These are phyloP conservation scores for Tetraselmis chui DNA, from an alignment of 139 green algal genomes.

Conservation along the genomic window DNA sequence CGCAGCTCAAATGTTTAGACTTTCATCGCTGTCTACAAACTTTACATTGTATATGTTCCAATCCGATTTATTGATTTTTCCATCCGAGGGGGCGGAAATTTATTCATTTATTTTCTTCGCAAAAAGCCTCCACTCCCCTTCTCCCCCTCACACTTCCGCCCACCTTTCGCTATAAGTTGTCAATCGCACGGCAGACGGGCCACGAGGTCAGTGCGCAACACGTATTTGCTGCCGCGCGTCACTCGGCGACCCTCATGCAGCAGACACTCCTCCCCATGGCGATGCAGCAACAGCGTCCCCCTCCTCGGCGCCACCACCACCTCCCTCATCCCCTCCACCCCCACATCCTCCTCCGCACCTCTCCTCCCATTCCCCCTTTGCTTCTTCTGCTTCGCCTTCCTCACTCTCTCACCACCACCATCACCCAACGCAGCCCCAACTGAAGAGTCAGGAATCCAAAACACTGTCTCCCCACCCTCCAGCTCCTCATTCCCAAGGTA, in stretches of 20 bases:
- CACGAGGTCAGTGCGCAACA: constrained; percentile 65
- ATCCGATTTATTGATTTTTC: too few species aligned
- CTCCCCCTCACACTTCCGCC: too few species aligned
- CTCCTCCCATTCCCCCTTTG: neutral
- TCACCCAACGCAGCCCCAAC: too few species aligned
- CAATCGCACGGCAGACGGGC: constrained; percentile 26
- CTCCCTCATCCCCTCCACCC: constrained; percentile 14
- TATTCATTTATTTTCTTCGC: too few species aligned
- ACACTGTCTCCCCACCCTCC: constrained; percentile 21
- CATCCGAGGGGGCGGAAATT: too few species aligned
- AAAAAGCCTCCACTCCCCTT: too few species aligned
- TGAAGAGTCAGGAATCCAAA: constrained; percentile 11
- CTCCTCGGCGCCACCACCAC: constrained; percentile 32
- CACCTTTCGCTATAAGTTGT: too few species aligned
- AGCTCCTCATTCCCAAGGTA: constrained; percentile 37
- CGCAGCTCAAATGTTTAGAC: too few species aligned
- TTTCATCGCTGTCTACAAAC: too few species aligned
- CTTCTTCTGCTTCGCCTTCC: constrained; percentile 8
- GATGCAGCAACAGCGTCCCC: constrained; percentile 55
- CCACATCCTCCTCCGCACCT: neutral
- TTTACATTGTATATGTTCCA: too few species aligned
- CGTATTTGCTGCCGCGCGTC: constrained; percentile 49
- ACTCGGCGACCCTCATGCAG: constrained; percentile 55
- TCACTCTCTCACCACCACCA: neutral
- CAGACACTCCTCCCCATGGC: constrained; percentile 53